phyloP scores from a whole-genome alignment of 1,284 basidiomycete genomes.

The Gymnopus androsaceus region DNA sequence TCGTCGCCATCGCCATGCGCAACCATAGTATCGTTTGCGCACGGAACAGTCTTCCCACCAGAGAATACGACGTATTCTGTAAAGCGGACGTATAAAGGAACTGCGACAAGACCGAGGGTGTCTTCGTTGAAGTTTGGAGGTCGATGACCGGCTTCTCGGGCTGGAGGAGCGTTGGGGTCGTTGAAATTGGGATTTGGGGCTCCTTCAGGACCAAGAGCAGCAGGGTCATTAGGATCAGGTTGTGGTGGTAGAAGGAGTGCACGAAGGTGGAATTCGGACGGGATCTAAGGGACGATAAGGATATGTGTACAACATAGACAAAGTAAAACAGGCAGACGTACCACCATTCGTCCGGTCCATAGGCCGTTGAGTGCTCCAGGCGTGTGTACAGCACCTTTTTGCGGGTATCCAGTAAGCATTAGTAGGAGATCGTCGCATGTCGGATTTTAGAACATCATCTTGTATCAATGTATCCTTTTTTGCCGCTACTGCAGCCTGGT shows the following conservation, averaged over 20 bases:
- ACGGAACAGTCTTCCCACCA: conserved; percentile 35
- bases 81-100: conserved; percentile 57
- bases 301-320: too few species aligned
- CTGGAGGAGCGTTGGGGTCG: conserved; percentile 24
- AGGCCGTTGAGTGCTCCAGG: conserved; percentile 44
- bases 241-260: conserved; percentile 11
- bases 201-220: too few species aligned
- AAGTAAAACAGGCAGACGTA: conserved; percentile 29
- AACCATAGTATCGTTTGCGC: conserved; percentile 14
- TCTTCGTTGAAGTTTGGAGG: conserved; percentile 37
- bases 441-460: neutral
- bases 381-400: conserved; percentile 14
- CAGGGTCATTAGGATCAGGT: too few species aligned
- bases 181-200: too few species aligned
- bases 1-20: too few species aligned
- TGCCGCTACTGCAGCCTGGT: too few species aligned
- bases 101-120: conserved; percentile 36
- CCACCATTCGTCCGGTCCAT: conserved; percentile 62
- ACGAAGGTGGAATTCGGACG: conserved; percentile 18
- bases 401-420: conserved; percentile 13
- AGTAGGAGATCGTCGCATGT: neutral
- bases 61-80: conserved; percentile 56
- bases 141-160: neutral
- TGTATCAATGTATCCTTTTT: too few species aligned
- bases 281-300: conserved; percentile 24